Evolutionary conservation across 148 eudicot genomes (phyloP), one percentile per base, ranked within the genome.

Genomic region (Amaranthus hypochondriacus): DNA sequence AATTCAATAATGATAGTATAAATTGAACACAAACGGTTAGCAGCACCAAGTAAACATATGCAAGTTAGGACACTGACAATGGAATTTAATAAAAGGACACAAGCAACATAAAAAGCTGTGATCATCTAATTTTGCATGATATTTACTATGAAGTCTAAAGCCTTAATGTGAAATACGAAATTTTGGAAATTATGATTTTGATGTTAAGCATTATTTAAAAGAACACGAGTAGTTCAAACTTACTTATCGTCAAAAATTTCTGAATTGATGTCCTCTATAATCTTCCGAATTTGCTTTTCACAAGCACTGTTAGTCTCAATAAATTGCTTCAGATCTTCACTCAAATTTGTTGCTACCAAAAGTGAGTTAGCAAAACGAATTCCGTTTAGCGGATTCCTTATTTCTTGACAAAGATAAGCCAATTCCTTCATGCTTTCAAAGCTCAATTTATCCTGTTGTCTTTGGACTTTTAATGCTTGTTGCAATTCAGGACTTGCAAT

Each of bases 401-500:
- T 85, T 71, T 92, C 95, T 72, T 90, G 94, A 77, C 86, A 87
- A 77, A 92, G 84, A 72, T 95, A 95, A 73, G 92, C 89, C 75
- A 95, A 80, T 76, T 95, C 90, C 78, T 92, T 89, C 89, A 85
- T 89, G 87, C 85, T 83, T 44, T 80, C 85, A 68, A 87, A 87
- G 48, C 86, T 78, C 52, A 70, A 80, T 69, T 80, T 85, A 48
- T 90, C 96, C 80, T 88, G 89, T 74, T 86, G 87, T 78, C 89
- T 90, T 78, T 92, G 96, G 57, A 86, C 77, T 76, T 78, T 79
- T 48, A 92, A 48, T 74, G 91, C 89, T 78, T 88, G 92, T 69
- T 92, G 96, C 82, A 95, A 61, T 70, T 95, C 98, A 58, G 92
- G 90, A 78, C 90, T 88, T 0, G 91, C 88, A n/a, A 86, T 83